These are phyloP conservation scores for Tubosaeta sp. DNA, from an alignment of 768 basidiomycete genomes.

Conservation along the genomic window DNA sequence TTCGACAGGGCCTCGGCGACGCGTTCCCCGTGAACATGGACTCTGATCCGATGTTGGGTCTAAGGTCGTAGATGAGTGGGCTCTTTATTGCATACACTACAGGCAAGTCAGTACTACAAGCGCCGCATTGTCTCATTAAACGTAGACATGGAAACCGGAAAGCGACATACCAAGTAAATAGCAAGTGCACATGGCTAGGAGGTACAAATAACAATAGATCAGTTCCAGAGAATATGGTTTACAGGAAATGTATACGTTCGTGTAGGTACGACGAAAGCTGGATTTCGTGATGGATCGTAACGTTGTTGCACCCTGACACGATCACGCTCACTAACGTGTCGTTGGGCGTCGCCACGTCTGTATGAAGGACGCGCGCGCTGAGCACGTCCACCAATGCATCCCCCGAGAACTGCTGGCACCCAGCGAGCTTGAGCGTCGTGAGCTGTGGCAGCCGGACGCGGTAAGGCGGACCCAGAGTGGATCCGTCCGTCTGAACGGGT, in stretches of 20 bases:
- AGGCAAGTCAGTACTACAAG: not conserved
- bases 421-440: constrained; percentile 47
- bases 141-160: not conserved
- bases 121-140: not conserved
- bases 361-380: constrained; percentile 40
- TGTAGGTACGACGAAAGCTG: constrained; percentile 26
- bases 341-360: constrained; percentile 29
- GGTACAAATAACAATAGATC: constrained; percentile 6
- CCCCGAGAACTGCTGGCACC: constrained; percentile 63
- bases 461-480: constrained; percentile 10
- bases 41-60: not conserved
- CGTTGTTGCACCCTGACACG: constrained; percentile 21
- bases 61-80: not conserved
- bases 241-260: constrained; percentile 26
- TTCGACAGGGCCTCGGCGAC: constrained; percentile 32
- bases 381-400: constrained; percentile 52
- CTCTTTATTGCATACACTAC: not conserved
- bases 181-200: not conserved
- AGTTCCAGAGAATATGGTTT: constrained; percentile 1
- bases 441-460: constrained; percentile 55
- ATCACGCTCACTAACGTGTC: constrained; percentile 26
- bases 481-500: constrained; percentile 30
- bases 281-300: constrained; percentile 16
- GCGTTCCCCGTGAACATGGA: constrained; percentile 16
- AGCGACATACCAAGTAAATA: not conserved